Base-by-base conservation (phyloP, 106 monocot species). In the Gastrodia elata region DNA sequence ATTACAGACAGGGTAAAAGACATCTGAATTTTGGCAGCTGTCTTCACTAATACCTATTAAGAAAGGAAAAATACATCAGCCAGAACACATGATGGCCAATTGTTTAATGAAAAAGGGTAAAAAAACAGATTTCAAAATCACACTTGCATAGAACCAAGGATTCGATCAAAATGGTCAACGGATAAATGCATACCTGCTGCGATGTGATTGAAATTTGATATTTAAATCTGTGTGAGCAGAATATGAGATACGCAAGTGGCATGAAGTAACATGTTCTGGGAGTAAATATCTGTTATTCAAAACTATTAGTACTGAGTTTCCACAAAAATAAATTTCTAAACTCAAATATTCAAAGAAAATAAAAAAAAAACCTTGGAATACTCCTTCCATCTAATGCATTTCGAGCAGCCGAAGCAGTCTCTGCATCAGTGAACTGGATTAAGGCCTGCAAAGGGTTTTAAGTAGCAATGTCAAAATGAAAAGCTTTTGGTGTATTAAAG, bases 321-420 rank as follows among this genome's bases (percentile, higher is more conserved):
- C 30, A n/a, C n/a, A n/a, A n/a, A n/a, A 61, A 8, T 13, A 8
- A 61, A 6, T 27, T 9, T 26, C 8, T 30, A 65, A 34, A 65
- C 22, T 35, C 14, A 16, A 65, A 4, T 32, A 65, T 65, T 9
- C 13, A 65, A 65, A 34, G 27, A 2, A 16, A 11, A 32, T 65
- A 30, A 2, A 16, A 11, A 32, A 30, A 33, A 34, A 4, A 82
- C 89, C 83, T 83, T 33, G 89, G 89, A 71, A 89, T 89, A 48
- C 80, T 83, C 49, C 89, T 80, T 37, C 89, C 86, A 81, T 89
- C 89, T 18, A 89, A 61, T 20, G 89, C 75, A 78, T 76, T 73
- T 83, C 73, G 86, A 34, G 89, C 89, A 35, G 80, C 28, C 41
- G 76, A 49, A 25, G 89, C 89, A 65, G 76, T 89, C 40, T 83